Percentiles rank a stretch among this genome's conserved stretches.
phyloP scores from a whole-genome alignment of 202 grass and related monocot species.

The Digitaria exilis region DNA sequence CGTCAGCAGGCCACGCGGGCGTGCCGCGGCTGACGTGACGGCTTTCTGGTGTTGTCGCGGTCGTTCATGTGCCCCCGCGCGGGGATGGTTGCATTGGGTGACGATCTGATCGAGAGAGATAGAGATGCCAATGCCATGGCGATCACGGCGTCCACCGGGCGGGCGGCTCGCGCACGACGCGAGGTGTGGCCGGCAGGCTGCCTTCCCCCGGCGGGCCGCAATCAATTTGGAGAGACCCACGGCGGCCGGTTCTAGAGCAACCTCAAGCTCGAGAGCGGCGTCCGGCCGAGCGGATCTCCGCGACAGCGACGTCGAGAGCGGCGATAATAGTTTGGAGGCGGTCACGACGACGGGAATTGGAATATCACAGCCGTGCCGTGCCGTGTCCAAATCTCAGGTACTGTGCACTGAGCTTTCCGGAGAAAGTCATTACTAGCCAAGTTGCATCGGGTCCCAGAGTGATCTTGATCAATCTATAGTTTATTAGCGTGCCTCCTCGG shows the following conservation, averaged over 20 bases:
- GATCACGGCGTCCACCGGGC: conserved; percentile 31
- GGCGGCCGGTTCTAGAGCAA: conserved; percentile 48
- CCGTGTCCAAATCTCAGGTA: conserved; percentile 29
- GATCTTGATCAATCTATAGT: conserved; percentile 37
- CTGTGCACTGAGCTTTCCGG: conserved; percentile 45
- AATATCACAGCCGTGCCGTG: neutral
- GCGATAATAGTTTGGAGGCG: neutral
- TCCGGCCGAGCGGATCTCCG: conserved; percentile 31
- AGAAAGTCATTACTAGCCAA: conserved; percentile 23
- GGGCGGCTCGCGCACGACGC: neutral
- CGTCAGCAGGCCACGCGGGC: neutral
- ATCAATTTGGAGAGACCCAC: conserved; percentile 1
- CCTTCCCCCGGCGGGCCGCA: neutral
- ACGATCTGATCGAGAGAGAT: neutral
- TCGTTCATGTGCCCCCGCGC: conserved; percentile 43
- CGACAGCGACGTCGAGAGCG: conserved; percentile 36
- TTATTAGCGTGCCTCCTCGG: neutral
- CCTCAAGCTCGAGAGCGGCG: conserved; percentile 24
- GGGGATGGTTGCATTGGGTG: neutral
- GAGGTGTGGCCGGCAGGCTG: conserved; percentile 24
- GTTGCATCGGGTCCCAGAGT: conserved; percentile 38
- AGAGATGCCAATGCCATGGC: conserved; percentile 55
- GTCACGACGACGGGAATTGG: neutral
- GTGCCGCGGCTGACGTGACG: conserved; percentile 31
- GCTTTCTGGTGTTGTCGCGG: conserved; percentile 44